Conservation (phyloP, 225 moss, liverwort and hornwort genomes). For the Sphagnum tenellum region DNA sequence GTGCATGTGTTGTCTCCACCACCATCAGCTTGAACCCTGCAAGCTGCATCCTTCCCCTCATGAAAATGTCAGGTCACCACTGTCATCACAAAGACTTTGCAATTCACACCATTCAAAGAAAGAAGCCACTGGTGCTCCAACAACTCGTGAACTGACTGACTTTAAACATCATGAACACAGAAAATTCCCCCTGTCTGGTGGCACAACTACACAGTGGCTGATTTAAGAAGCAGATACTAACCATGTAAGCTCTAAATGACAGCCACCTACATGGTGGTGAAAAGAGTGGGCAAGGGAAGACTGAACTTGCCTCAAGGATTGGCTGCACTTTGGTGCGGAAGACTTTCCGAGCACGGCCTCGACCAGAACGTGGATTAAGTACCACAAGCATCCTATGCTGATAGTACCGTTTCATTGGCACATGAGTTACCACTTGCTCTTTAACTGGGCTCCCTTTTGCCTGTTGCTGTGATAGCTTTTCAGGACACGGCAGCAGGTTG, state of each 20-base stretch:
- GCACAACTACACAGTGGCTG: too few species aligned
- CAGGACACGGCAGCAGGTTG: constrained; percentile 18
- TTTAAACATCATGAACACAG: neutral
- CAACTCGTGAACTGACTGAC: too few species aligned
- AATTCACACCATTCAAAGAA: too few species aligned
- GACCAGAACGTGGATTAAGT: constrained; percentile 57
- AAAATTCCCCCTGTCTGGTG: neutral
- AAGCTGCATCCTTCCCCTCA: constrained; percentile 22
- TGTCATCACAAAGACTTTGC: too few species aligned
- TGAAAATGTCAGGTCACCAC: neutral
- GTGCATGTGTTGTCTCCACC: constrained; percentile 55
- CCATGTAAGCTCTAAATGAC: too few species aligned
- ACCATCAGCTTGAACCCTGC: constrained; percentile 55
- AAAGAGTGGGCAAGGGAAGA: too few species aligned
- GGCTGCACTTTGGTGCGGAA: constrained; percentile 60
- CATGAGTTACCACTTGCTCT: constrained; percentile 19
- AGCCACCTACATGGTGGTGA: too few species aligned
- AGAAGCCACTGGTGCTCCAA: too few species aligned
- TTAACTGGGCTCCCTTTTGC: constrained; percentile 16
- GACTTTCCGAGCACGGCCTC: constrained; percentile 55
- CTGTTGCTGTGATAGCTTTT: constrained; percentile 8
- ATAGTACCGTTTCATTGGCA: constrained; percentile 33
- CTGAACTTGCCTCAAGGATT: constrained; percentile 37
- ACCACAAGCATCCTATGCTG: constrained; percentile 51
- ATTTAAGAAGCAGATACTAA: too few species aligned